These are phyloP conservation scores for Breynia disticha DNA, from an alignment of 441 rosid genomes.

Conservation along the genomic window DNA sequence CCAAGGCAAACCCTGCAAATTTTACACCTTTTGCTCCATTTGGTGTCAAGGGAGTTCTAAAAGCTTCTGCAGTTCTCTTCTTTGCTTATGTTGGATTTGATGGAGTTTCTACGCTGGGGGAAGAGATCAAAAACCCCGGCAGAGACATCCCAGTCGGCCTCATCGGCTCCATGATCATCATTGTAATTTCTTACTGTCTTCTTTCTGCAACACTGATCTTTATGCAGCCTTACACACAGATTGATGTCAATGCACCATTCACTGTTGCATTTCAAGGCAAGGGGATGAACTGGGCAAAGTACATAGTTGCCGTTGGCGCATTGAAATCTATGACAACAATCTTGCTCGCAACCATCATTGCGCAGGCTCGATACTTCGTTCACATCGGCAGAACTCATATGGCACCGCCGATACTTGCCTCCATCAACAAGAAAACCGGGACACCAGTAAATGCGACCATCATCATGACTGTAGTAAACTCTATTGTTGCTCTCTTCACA, in stretches of 20 bases:
- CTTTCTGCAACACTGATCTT: slow-evolving; percentile 41
- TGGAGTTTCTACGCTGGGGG: slow-evolving; percentile 62
- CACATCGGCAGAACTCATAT: slow-evolving; percentile 72
- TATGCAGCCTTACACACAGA: slow-evolving; percentile 48
- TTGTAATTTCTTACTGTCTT: slow-evolving; percentile 32
- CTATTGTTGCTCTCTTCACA: slow-evolving; percentile 55
- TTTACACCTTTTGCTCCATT: slow-evolving; percentile 37
- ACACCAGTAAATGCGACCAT: slow-evolving; percentile 61
- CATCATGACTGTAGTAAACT: slow-evolving; percentile 43
- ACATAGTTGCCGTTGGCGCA: slow-evolving; percentile 62
- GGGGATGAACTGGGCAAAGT: slow-evolving; percentile 72
- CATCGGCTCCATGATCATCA: slow-evolving; percentile 58
- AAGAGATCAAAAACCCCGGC: slow-evolving; percentile 62
- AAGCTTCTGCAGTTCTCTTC: slow-evolving; percentile 56
- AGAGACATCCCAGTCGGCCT: slow-evolving; percentile 72
- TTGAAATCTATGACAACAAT: slow-evolving; percentile 76
- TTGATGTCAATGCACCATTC: slow-evolving; percentile 59
- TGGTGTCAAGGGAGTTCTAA: slow-evolving; percentile 50
- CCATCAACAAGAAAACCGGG: slow-evolving; percentile 43
- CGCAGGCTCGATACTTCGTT: slow-evolving; percentile 69
- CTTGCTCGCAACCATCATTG: slow-evolving; percentile 40
- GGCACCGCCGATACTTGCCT: slow-evolving; percentile 63
- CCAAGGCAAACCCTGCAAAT: slow-evolving; percentile 33
- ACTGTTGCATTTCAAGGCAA: slow-evolving; percentile 51
- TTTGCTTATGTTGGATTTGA: slow-evolving; percentile 77